Base-by-base conservation (phyloP, 805 yeast species). In the Lipomyces chichibuensis region DNA sequence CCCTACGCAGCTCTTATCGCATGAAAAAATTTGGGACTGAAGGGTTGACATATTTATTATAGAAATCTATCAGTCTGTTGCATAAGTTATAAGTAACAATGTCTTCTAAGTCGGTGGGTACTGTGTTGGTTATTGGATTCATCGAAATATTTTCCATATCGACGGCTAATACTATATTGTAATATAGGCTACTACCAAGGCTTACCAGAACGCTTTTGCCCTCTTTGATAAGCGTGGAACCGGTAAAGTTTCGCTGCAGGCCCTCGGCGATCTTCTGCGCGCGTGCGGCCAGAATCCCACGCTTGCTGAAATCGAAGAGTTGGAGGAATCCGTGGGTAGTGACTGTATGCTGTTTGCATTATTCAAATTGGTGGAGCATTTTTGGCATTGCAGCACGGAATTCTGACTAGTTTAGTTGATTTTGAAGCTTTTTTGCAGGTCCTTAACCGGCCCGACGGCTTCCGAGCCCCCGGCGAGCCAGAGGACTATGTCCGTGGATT, bases 231-330 rank as follows among this genome's bases (percentile, higher is more conserved):
- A 92, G 80, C 91, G 93, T 77, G 98, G 97, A 35, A 91, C 94
- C 51, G 99, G 98, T 20, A 85, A 88, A 78, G 95, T 95, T 64
- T 87, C 97, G 17, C 83, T 85, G 68, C 90, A 89, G 70, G 88
- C 90, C 68, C 84, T 95, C 60, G 99, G 98, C 46, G 99, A 95
- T 76, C 85, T 95, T 73, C 85, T 95, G 68, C 87, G 99, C 77
- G 98, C 99, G 1, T 93, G 95, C 68, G 99, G 99, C 52, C 98
- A 94, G 82, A 95, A 95, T 82, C 99, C 99, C 71, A 93, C 99
- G 3, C 85, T 92, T 75, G 90, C 93, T 27, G 97, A 92, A 80
- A 90, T 92, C 70, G 81, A 85, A 35, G 87, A 86, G 65, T 79
- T 88, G 62, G 86, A 85, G 76, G 78, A 78, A 61, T 75, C 77